phyloP scores from a whole-genome alignment of 2,329 filamentous ascomycete species.

The Tolypocladium ovalisporum region DNA sequence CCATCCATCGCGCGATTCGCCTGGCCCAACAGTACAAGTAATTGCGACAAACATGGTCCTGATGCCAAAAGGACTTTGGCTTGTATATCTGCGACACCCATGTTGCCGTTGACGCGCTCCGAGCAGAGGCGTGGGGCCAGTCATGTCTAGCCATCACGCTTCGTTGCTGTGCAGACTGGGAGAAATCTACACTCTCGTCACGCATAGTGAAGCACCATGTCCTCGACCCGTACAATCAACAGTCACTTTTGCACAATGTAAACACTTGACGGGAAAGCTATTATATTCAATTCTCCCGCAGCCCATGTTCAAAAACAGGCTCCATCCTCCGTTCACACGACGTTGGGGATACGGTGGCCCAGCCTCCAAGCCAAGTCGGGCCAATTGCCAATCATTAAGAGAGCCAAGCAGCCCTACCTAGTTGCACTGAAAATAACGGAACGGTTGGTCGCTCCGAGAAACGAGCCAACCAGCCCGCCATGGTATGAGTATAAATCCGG shows the following conservation, averaged over 20 bases:
- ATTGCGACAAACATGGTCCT: not conserved
- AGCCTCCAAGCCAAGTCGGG: too few relatives aligned
- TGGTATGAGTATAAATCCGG: not conserved
- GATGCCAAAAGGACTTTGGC: not conserved
- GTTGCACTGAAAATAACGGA: not conserved
- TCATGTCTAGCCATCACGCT: too few relatives aligned
- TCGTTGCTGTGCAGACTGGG: too few relatives aligned
- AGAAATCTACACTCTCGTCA: too few relatives aligned
- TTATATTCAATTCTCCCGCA: not conserved
- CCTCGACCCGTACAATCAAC: not conserved
- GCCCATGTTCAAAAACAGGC: not conserved
- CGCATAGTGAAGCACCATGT: not conserved
- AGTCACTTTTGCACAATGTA: too few relatives aligned
- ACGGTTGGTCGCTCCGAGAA: not conserved
- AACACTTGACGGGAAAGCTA: not conserved
- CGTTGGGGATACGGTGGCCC: not conserved
- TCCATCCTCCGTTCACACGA: not conserved
- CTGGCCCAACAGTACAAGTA: too few relatives aligned
- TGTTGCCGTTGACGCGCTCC: not conserved
- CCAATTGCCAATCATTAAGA: not conserved
- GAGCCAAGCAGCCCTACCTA: not conserved
- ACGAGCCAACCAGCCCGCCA: not conserved
- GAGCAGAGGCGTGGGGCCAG: too few relatives aligned
- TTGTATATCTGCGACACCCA: too few relatives aligned
- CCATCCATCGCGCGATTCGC: not conserved